A percentile compares a stretch with the other conserved stretches of the same genome.
Conservation (phyloP, 1,284 basidiomycete genomes). For the Fomitiporia mediterranea region DNA sequence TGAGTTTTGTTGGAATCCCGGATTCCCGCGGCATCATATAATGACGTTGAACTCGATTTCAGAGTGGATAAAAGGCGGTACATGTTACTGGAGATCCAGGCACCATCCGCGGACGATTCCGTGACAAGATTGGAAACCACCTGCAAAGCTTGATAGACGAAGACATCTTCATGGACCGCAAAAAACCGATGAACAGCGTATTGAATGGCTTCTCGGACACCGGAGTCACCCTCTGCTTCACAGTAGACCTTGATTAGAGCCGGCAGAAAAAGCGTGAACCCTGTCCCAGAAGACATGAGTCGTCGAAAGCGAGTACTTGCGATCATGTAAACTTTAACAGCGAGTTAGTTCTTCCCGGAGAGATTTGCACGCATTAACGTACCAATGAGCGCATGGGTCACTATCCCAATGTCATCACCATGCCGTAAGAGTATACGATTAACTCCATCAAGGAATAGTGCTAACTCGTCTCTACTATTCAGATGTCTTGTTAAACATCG, state of each 20-base stretch:
- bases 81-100: slow-evolving; percentile 48
- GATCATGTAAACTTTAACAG: slow-evolving; percentile 51
- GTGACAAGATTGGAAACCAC: slow-evolving; percentile 52
- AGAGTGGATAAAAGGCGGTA: slow-evolving; percentile 54
- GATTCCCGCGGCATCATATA: slow-evolving; percentile 65
- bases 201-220: slow-evolving; percentile 65
- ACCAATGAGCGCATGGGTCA: slow-evolving; percentile 70
- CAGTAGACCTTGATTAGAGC: slow-evolving; percentile 64
- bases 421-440: slow-evolving; percentile 63
- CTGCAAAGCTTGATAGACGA: slow-evolving; percentile 72
- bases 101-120: slow-evolving; percentile 43
- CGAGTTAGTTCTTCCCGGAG: not conserved
- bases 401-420: slow-evolving; percentile 67
- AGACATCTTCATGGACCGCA: slow-evolving; percentile 69
- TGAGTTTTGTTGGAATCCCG: slow-evolving; percentile 60
- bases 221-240: slow-evolving; percentile 47
- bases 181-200: slow-evolving; percentile 71
- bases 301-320: slow-evolving; percentile 76
- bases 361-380: slow-evolving; percentile 23
- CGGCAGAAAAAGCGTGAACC: slow-evolving; percentile 70
- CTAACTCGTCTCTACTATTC: slow-evolving; percentile 69
- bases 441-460: slow-evolving; percentile 63
- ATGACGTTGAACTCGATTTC: slow-evolving; percentile 36
- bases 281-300: slow-evolving; percentile 65
- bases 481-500: slow-evolving; percentile 71